These are phyloP conservation scores for Plasmodium vivax DNA, from an alignment of 169 alveolate genomes.

Conservation along the genomic window DNA sequence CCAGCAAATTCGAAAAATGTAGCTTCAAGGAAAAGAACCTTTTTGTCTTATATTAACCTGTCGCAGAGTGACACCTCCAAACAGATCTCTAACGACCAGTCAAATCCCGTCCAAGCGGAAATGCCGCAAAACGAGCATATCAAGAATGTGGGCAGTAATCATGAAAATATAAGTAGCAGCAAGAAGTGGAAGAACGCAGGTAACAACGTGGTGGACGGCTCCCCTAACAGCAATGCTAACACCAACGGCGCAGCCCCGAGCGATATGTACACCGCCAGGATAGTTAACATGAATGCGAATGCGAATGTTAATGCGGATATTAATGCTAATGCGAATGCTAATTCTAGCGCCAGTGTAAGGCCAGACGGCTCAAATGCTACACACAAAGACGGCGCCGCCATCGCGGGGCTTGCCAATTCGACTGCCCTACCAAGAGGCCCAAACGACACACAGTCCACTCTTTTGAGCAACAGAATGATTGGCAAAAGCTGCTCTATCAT, in stretches of 20 bases:
- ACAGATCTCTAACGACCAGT: neutral
- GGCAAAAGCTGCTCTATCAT: constrained; percentile 3
- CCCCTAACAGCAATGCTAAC: neutral
- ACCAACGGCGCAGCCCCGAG: neutral
- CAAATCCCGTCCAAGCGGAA: neutral
- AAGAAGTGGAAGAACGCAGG: neutral
- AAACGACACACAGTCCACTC: constrained; percentile 2
- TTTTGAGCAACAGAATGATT: neutral
- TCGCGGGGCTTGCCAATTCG: neutral
- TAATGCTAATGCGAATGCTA: neutral
- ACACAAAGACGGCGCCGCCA: neutral
- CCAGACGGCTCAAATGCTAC: neutral
- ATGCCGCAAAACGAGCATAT: neutral
- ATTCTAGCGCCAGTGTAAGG: neutral
- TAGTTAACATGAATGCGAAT: constrained; percentile 10
- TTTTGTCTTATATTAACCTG: neutral
- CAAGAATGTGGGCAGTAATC: neutral
- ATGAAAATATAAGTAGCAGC: neutral
- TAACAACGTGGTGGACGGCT: neutral
- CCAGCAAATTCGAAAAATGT: neutral
- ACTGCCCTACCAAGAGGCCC: neutral
- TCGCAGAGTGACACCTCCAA: neutral
- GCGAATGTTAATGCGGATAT: neutral
- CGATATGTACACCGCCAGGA: constrained; percentile 2
- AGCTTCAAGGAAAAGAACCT: neutral